These are phyloP conservation scores for Aspergillus sergii DNA, from an alignment of 2,329 filamentous ascomycete genomes.

Conservation along the genomic window DNA sequence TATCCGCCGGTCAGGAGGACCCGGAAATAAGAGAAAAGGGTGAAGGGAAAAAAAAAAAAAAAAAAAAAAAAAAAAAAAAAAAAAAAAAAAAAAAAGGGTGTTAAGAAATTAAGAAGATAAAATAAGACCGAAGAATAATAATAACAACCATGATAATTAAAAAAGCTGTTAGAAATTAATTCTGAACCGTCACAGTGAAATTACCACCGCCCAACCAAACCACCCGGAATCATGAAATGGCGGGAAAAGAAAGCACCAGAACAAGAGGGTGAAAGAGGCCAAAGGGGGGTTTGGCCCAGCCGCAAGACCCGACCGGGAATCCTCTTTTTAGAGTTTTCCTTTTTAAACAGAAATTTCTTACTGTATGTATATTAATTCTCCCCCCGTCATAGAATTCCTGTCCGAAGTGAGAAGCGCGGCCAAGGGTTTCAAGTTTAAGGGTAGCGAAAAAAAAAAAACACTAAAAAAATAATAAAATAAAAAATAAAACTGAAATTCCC, in stretches of 20 bases:
- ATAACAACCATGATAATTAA: neutral
- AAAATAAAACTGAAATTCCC: conserved; percentile 1
- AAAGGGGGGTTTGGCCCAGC: neutral
- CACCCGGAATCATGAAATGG: neutral
- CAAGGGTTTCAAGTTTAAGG: conserved; percentile 1
- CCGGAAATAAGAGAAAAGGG: conserved; percentile 1
- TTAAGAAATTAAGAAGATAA: neutral
- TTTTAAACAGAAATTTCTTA: neutral
- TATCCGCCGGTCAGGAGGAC: conserved; percentile 3
- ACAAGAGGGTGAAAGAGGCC: neutral
- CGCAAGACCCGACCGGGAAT: conserved; percentile 3
- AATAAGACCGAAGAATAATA: neutral
- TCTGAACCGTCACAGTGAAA: conserved; percentile 2
- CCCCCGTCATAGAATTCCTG: neutral
- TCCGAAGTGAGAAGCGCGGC: neutral
- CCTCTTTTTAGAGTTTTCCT: conserved; percentile 2
- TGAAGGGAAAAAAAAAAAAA: neutral
- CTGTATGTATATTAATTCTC: neutral
- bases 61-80: neutral
- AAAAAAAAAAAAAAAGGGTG: neutral
- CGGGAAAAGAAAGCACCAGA: neutral
- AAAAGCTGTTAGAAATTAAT: neutral
- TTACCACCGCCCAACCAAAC: conserved; percentile 4
- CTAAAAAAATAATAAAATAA: neutral
- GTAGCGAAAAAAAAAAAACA: neutral